A percentile compares a stretch with the other conserved stretches of the same genome.
Evolutionary conservation across 1,284 basidiomycete species (phyloP).

Genomic region (Moesziomyces sp.): DNA sequence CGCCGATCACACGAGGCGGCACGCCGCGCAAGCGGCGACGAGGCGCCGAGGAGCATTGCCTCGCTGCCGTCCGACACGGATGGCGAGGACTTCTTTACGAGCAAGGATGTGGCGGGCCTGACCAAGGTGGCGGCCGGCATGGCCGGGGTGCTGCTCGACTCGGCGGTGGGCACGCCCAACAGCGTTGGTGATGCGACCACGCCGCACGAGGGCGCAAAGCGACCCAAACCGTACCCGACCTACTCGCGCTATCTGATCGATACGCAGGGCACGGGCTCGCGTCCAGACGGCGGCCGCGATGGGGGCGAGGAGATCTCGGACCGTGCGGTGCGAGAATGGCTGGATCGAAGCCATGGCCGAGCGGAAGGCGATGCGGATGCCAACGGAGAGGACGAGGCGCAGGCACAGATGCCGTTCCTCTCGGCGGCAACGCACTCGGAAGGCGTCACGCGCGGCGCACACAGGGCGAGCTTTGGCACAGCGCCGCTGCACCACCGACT

Average conservation of each 20-base stretch:
- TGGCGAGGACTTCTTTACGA: constrained; percentile 44
- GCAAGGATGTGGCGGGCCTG: constrained; percentile 26
- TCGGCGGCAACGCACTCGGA: constrained; percentile 18
- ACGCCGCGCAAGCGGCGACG: background rate
- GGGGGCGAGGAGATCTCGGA: constrained; percentile 7
- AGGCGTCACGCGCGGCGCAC: constrained; percentile 6
- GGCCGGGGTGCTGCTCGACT: constrained; percentile 10
- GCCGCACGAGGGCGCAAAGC: constrained; percentile 1
- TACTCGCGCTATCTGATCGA: constrained; percentile 30
- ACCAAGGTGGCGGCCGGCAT: constrained; percentile 11
- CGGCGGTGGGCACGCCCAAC: constrained; percentile 36
- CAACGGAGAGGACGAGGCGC: constrained; percentile 3
- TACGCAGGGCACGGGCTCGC: constrained; percentile 10
- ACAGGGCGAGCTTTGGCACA: constrained; percentile 28
- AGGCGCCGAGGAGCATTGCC: constrained; percentile 15
- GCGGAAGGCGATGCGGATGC: background rate
- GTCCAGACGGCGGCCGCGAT: background rate
- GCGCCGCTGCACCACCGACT: constrained; percentile 27
- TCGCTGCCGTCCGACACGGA: constrained; percentile 43
- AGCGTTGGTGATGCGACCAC: constrained; percentile 18
- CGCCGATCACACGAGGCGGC: background rate
- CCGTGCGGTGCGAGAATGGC: constrained; percentile 29
- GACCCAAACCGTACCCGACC: constrained; percentile 46
- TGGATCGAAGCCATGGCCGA: constrained; percentile 17
- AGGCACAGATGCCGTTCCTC: constrained; percentile 20